These are phyloP conservation scores for Kurtzmaniella quercitrusa DNA, from an alignment of 1,139 yeast genomes.

Conservation along the genomic window DNA sequence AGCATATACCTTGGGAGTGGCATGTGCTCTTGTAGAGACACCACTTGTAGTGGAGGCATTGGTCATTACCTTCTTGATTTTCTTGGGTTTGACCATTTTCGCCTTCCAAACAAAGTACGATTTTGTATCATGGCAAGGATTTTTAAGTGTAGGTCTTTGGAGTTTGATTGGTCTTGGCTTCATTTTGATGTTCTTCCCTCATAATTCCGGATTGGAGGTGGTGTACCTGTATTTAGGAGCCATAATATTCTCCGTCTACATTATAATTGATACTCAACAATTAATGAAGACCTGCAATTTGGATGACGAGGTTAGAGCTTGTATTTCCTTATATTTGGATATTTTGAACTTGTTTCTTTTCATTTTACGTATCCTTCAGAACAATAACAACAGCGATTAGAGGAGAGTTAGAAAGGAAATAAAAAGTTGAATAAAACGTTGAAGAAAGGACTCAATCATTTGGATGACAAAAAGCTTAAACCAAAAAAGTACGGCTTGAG, in stretches of 20 bases:
- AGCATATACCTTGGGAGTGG: constrained; percentile 67
- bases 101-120: constrained; percentile 84
- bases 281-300: constrained; percentile 77
- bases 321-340: constrained; percentile 75
- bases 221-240: constrained; percentile 75
- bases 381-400: constrained; percentile 31
- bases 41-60: constrained; percentile 69
- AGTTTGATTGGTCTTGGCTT: constrained; percentile 71
- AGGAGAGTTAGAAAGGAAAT: neutral
- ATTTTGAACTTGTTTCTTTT: constrained; percentile 75
- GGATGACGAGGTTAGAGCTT: constrained; percentile 81
- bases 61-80: constrained; percentile 62
- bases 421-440: too few species aligned
- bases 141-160: constrained; percentile 59
- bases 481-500: neutral
- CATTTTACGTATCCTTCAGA: constrained; percentile 64
- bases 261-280: constrained; percentile 77
- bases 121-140: constrained; percentile 69
- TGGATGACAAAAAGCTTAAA: too few species aligned
- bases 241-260: constrained; percentile 64
- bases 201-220: constrained; percentile 50
- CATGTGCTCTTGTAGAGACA: constrained; percentile 62
- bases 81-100: constrained; percentile 69
- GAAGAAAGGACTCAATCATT: too few species aligned
- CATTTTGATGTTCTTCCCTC: constrained; percentile 63